Conservation (phyloP, 2,329 filamentous ascomycete genomes). For the Bipolaris victoriae region DNA sequence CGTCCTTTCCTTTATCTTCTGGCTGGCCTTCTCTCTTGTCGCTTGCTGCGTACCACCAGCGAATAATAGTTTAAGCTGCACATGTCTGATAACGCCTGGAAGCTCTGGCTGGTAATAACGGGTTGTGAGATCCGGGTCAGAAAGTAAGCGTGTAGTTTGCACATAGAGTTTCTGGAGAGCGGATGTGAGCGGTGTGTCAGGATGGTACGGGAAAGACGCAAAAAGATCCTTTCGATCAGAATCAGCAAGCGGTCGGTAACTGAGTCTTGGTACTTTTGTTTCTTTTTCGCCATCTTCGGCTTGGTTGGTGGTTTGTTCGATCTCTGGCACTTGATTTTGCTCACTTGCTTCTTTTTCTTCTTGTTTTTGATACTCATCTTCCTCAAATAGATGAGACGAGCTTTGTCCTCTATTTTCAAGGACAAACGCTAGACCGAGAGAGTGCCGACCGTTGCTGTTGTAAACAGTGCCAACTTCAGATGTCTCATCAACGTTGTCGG, state of each 20-base stretch:
- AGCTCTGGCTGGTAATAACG: background rate
- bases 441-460: conserved; percentile 19
- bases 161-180: conserved; percentile 7
- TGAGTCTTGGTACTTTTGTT: background rate
- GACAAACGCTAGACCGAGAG: conserved; percentile 31
- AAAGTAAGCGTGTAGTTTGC: conserved; percentile 2
- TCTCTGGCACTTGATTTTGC: background rate
- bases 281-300: conserved; percentile 7
- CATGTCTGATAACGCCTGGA: background rate
- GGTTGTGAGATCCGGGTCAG: conserved; percentile 2
- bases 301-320: conserved; percentile 1
- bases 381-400: conserved; percentile 19
- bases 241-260: conserved; percentile 11
- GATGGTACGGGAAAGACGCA: background rate
- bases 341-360: background rate
- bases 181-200: conserved; percentile 2
- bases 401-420: conserved; percentile 19
- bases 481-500: conserved; percentile 9
- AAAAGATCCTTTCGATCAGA: conserved; percentile 1
- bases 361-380: conserved; percentile 1
- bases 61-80: conserved; percentile 4
- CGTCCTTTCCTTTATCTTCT: background rate
- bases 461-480: conserved; percentile 5
- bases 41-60: background rate
- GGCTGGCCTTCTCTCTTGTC: background rate